Evolutionary conservation across 139 green algal species (phyloP).

Genomic region (Chlorella ohadii): DNA sequence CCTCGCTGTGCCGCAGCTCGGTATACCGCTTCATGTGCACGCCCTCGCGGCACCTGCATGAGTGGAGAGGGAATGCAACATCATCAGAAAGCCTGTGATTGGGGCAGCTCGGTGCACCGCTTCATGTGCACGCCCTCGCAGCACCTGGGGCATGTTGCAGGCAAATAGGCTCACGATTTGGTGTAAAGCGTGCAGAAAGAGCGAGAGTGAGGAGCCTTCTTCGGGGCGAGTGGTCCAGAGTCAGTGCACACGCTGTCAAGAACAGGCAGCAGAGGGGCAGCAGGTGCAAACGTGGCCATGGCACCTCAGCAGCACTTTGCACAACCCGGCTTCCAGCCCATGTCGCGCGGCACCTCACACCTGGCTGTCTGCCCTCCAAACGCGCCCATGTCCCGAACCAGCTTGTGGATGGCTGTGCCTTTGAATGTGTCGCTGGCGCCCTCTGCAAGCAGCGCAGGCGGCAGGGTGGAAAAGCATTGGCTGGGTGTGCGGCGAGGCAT

Average conservation of each 20-base stretch:
- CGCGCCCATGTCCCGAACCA: constrained; percentile 64
- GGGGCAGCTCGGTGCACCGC: constrained; percentile 42
- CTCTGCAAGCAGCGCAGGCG: constrained; percentile 22
- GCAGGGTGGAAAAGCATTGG: too few species aligned
- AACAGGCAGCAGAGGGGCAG: too few species aligned
- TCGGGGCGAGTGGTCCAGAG: too few species aligned
- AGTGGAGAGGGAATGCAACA: neutral
- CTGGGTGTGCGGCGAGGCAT: neutral
- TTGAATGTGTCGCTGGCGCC: constrained; percentile 57
- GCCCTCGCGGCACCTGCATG: constrained; percentile 29
- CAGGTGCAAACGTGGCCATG: too few species aligned
- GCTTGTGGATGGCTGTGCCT: constrained; percentile 60
- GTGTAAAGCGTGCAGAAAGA: too few species aligned
- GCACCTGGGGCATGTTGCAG: constrained; percentile 21
- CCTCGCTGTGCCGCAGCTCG: constrained; percentile 51
- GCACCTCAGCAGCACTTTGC: too few species aligned
- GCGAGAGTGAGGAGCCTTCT: too few species aligned
- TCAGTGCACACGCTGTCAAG: too few species aligned
- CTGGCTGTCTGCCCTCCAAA: constrained; percentile 58
- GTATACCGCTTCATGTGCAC: constrained; percentile 41
- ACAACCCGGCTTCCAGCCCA: too few species aligned
- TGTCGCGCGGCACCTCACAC: constrained; percentile 20
- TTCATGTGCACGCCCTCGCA: constrained; percentile 33
- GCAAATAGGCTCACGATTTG: too few species aligned
- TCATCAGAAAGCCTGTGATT: neutral